Conservation (phyloP, 75 land plant genomes). For the Pinus tabuliformis region DNA sequence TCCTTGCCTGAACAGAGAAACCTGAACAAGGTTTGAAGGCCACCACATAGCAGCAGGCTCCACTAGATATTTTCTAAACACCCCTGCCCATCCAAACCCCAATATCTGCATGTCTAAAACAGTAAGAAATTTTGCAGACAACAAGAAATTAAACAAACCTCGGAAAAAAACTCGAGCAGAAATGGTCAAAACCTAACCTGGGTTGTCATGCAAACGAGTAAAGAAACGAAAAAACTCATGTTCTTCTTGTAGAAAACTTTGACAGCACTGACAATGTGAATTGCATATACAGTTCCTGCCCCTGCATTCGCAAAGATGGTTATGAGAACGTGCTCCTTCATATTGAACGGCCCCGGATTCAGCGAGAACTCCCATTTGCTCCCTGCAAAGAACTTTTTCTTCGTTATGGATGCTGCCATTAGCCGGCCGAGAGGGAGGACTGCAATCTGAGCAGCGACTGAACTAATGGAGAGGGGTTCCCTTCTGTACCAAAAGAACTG, state of each 20-base stretch:
- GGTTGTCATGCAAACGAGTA: constrained; percentile 43
- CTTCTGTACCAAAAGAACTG: constrained; percentile 66
- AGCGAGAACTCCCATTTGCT: constrained; percentile 26
- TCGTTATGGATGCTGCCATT: constrained; percentile 34
- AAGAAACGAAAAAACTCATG: constrained; percentile 28
- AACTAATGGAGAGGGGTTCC: constrained; percentile 47
- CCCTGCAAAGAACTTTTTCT: constrained; percentile 7
- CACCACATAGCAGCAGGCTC: constrained; percentile 74
- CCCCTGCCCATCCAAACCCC: constrained; percentile 74
- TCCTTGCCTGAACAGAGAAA: constrained; percentile 63
- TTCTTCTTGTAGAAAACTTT: constrained; percentile 46
- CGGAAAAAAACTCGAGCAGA: background rate
- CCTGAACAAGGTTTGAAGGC: constrained; percentile 62
- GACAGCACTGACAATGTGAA: constrained; percentile 41
- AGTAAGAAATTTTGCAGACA: background rate
- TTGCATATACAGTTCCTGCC: constrained; percentile 46
- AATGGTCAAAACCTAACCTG: constrained; percentile 22
- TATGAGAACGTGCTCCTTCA: constrained; percentile 62
- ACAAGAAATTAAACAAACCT: too few species aligned
- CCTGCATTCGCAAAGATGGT: constrained; percentile 66
- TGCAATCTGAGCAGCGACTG: constrained; percentile 44
- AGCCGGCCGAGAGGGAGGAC: constrained; percentile 40
- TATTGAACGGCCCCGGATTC: constrained; percentile 62
- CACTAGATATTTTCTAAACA: constrained; percentile 47
- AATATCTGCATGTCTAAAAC: constrained; percentile 24